Evolutionary conservation across 129 eudicot genomes (phyloP), one percentile per base, ranked within the genome.

Genomic region (Deinandra increscens): DNA sequence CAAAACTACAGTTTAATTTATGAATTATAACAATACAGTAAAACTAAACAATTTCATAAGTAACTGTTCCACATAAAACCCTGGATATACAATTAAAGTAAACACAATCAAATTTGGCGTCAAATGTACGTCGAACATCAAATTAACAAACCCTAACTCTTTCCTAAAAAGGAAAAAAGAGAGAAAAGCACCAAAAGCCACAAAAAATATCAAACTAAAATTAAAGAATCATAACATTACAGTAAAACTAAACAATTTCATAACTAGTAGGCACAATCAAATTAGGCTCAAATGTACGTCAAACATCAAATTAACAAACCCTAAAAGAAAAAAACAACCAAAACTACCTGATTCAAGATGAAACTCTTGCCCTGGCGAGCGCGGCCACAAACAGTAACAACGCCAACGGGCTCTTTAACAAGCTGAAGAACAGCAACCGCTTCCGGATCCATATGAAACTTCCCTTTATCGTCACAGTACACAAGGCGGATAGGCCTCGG

Each of bases 301-400:
- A n/a, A n/a, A n/a, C n/a, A n/a, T n/a, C n/a, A 56, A 74, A 8
- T 22, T 26, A 4, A 7, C 9, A 72, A 75, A 73, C 72, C 81
- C 74, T 84, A 74, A 12, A 34, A 34, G 18, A 37, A 6, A 12
- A 34, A 34, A 23, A 37, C 6, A 3, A 2, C 7, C 0, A 10
- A 15, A 50, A 59, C n/a, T 48, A 93, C 97, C 99, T 93, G 97
- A 78, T 93, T 93, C 10, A 93, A 36, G 12, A 93, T 87, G 33
- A 81, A 93, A 75, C 99, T 93, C 79, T 93, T 93, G 77, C 99
- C 99, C 60, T 93, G 99, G 1, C 97, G 92, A 77, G 99, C 99
- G 11, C 99, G 97, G 12, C 99, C 99, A 50, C 99, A 93, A 9
- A 93, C 99, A 0, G 99, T 89, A 38, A 93, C 97, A 4, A 93